Evolutionary conservation across 371 early-diverging fungal genomes (phyloP).

Genomic region (Actinomucor elegans): DNA sequence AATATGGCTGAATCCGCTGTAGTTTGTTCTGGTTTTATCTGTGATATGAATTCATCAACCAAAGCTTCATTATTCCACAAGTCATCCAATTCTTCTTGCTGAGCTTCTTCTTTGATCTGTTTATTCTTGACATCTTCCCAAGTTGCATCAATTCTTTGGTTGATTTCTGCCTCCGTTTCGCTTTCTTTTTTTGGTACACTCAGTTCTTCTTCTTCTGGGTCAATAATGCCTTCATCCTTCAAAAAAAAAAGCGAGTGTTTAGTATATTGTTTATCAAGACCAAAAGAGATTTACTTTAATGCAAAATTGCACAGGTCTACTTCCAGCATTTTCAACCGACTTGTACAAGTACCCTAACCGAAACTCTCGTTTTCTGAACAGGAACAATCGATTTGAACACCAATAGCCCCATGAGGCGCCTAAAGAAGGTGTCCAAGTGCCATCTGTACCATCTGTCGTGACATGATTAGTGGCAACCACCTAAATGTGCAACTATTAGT

Average conservation of each 20-base stretch:
- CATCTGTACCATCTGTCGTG: slow-evolving; percentile 5
- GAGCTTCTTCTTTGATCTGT: neutral
- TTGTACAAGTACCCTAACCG: slow-evolving; percentile 19
- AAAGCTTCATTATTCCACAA: neutral
- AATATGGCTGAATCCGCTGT: neutral
- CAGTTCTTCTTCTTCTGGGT: slow-evolving; percentile 13
- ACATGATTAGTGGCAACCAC: slow-evolving; percentile 22
- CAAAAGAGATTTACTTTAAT: slow-evolving; percentile 10
- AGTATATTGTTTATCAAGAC: too few relatives aligned
- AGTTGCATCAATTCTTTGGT: neutral
- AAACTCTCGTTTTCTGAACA: slow-evolving; percentile 9
- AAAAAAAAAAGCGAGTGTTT: neutral
- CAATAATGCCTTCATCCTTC: slow-evolving; percentile 9
- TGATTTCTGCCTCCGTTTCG: neutral
- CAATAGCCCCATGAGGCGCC: slow-evolving; percentile 19
- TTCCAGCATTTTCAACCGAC: slow-evolving; percentile 1
- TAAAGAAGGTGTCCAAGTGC: slow-evolving; percentile 18
- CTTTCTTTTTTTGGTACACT: neutral
- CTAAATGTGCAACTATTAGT: neutral
- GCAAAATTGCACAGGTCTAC: slow-evolving; percentile 11
- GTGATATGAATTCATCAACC: neutral
- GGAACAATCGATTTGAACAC: slow-evolving; percentile 19
- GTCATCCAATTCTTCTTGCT: neutral
- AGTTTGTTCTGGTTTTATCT: neutral
- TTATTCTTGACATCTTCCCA: neutral